Percentiles rank a stretch among this genome's conserved stretches.
Evolutionary conservation across 176 grass and related monocot species (phyloP).

Genomic region (Eleusine indica): DNA sequence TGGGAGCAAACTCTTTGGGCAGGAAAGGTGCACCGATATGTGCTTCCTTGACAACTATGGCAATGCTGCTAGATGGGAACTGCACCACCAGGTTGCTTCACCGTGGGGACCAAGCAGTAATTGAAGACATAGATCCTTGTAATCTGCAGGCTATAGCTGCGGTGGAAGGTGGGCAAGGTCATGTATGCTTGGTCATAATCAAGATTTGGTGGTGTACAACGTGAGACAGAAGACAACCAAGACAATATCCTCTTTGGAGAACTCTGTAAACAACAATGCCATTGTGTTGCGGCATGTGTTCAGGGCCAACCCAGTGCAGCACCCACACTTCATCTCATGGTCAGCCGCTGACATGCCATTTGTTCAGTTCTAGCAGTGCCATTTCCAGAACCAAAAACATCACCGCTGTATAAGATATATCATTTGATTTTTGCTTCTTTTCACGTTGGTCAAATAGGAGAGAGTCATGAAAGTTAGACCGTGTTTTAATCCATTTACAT

Average conservation of each 20-base stretch:
- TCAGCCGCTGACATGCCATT: no score
- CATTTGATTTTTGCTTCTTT: no score
- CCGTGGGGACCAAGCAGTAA: not conserved
- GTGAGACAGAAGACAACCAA: not conserved
- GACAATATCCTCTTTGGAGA: not conserved
- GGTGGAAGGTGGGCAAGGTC: not conserved
- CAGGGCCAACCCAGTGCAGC: no score
- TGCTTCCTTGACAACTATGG: not conserved
- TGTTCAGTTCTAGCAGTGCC: no score
- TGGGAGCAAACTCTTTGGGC: not conserved
- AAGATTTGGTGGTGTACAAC: not conserved
- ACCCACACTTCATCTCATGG: no score
- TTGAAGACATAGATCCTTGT: not conserved
- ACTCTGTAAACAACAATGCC: not conserved
- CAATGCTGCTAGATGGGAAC: not conserved
- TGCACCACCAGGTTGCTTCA: not conserved
- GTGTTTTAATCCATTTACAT: no score
- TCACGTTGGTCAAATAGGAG: no score
- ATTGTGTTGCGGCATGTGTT: not conserved
- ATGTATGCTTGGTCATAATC: not conserved
- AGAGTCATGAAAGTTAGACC: no score
- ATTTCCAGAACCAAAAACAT: no score
- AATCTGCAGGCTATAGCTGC: not conserved
- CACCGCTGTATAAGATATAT: no score
- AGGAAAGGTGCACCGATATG: not conserved